Base-by-base conservation (phyloP, 768 basidiomycete species). In the Xerocomellus amylosporus region DNA sequence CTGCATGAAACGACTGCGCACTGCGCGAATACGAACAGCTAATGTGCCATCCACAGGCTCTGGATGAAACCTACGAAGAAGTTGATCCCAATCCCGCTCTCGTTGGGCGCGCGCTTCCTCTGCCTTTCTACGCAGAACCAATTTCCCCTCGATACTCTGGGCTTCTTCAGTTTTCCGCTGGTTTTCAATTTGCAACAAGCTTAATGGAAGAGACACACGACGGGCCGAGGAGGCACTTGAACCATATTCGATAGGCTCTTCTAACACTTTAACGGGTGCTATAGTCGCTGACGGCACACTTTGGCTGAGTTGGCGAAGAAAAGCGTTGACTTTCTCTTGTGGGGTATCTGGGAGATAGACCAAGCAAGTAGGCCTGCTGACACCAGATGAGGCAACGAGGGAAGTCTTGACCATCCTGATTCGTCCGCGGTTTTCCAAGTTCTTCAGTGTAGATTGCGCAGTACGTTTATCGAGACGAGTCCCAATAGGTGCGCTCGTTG, bases 401-500 rank as follows among this genome's bases (percentile, higher is more conserved):
- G 80, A 77, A 3, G 90, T 89, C 58, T 79, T 86, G 30, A 92
- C 71, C 62, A 84, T 77, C 67, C 84, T 92, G 55, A 95, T 71
- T 58, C 84, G 80, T 8, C 86, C 85, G 30, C 80, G 82, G 38
- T 71, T 75, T 68, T 88, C 85, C 64, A 95, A 68, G 22, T 69
- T 79, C 55, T 79, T 78, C 48, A 90, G 71, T 0, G 86, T 83
- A 6, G 77, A 69, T 26, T 76, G 77, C 28, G 85, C 79, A 1
- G 91, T 91, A 13, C 88, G 79, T 66, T 86, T 88, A 64, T 93
- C 91, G 13, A 85, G 78, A 51, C 79, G 81, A 34, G 86, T 82
- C 9, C 87, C 88, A 14, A 73, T 71, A 20, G 86, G 85, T 5
- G 83, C 83, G 61, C 89, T 92, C 0, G 87, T 82, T 1, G 85